Evolutionary conservation across 768 basidiomycete species (phyloP), one percentile per base, ranked within the genome.

Genomic region (Suillus discolor): DNA sequence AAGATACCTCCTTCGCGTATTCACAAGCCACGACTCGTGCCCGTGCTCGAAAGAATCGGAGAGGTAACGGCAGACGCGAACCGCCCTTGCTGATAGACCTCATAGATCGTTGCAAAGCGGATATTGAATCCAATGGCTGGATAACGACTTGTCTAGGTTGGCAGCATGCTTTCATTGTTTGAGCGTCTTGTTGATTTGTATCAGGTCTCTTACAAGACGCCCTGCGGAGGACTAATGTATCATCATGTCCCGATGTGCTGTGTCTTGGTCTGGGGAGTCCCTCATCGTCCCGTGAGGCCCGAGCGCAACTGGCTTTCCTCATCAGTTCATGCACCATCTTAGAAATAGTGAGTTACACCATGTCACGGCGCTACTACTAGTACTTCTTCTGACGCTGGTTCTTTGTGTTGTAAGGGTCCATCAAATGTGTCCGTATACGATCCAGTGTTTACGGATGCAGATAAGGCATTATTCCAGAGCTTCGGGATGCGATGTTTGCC

Each of bases 201-300:
- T 6, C 59, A 60, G 59, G 41, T 31, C 25, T 60, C 23, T 57
- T 84, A 49, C 70, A 74, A 44, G 74, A 77, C 41, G 78, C 78
- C 42, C 62, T 85, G 31, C 67, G 61, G 31, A 65, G 65, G 25
- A 69, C 69, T 42, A 28, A 31, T 42, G 31, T 60, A 67, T 77
- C 57, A 66, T 66, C 57, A 66, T 66, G 59, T 66, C 78, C 65
- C 64, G 57, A 74, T 39, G 78, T 90, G 55, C 72, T 93, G 49
- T 93, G 91, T 74, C 84, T 93, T 16, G 91, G 91, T 13, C 79
- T 93, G 36, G 91, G 91, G 60, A 90, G 89, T 73, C 91, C 91
- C n/a, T 78, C 82, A 20, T 72, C 79, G 49, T 92, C 89, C 57
- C 79, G 79, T 59, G 85, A 85, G 64, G 83, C 91, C 44, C 84